Evolutionary conservation across 1,284 basidiomycete species (phyloP).

Genomic region (Schizophyllum amplum): DNA sequence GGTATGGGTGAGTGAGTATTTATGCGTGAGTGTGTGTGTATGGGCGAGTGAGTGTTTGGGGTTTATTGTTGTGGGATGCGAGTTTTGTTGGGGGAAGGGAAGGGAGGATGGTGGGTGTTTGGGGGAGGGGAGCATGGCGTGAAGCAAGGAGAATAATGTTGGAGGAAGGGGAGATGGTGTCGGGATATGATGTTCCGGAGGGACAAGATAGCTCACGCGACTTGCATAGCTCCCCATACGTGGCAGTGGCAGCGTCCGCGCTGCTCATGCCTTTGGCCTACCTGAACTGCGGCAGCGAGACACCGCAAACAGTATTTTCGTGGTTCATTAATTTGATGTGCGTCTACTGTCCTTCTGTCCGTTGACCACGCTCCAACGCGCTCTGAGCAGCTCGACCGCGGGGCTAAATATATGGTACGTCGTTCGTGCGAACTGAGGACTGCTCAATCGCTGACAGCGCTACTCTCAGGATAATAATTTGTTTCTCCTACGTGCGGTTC

Average conservation of each 20-base stretch:
- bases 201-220: too few species aligned
- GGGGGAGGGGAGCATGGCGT: too few species aligned
- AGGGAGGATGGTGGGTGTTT: too few species aligned
- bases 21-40: too few species aligned
- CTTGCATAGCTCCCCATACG: constrained; percentile 8
- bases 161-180: too few species aligned
- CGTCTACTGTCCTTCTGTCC: neutral
- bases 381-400: neutral
- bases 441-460: constrained; percentile 8
- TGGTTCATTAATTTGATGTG: constrained; percentile 8
- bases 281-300: constrained; percentile 3
- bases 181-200: too few species aligned
- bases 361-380: neutral
- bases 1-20: neutral
- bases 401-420: neutral
- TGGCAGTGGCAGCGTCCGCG: constrained; percentile 9
- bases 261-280: constrained; percentile 8
- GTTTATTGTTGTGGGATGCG: too few species aligned
- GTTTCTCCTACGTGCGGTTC: constrained; percentile 34
- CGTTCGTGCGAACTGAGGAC: constrained; percentile 20
- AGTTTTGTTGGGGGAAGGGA: too few species aligned
- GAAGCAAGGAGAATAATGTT: too few species aligned
- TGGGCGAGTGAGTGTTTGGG: too few species aligned
- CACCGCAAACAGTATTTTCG: constrained; percentile 20
- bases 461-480: constrained; percentile 8